Evolutionary conservation across 768 basidiomycete genomes (phyloP).

Genomic region (Pleurotus platypus): DNA sequence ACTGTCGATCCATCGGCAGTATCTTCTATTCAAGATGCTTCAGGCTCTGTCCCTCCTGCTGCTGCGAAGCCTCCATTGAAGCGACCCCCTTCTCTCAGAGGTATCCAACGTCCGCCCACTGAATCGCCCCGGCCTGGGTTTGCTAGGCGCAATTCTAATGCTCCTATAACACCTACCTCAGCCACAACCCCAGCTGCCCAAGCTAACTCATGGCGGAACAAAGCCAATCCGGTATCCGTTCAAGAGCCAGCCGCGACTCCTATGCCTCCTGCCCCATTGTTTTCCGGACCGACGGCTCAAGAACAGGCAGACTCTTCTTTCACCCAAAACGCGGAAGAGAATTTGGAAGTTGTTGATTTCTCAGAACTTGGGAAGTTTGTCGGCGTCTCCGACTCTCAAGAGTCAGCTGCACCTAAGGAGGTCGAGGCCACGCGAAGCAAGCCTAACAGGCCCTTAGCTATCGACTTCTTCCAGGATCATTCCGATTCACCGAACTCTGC

Average conservation of each 20-base stretch:
- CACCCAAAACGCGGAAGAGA: constrained; percentile 47
- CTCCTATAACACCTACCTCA: constrained; percentile 12
- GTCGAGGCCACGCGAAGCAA: constrained; percentile 16
- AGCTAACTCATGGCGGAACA: constrained; percentile 67
- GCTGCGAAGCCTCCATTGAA: constrained; percentile 16
- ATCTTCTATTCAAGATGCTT: neutral
- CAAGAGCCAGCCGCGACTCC: constrained; percentile 28
- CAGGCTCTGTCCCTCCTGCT: constrained; percentile 5
- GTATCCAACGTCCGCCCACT: constrained; percentile 20
- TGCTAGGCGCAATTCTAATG: constrained; percentile 20
- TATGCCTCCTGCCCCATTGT: constrained; percentile 14
- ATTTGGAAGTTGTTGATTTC: constrained; percentile 80
- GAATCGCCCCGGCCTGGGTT: constrained; percentile 24
- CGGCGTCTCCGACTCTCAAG: constrained; percentile 30
- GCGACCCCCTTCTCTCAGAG: constrained; percentile 31
- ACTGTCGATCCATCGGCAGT: constrained; percentile 11
- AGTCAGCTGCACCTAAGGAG: constrained; percentile 17
- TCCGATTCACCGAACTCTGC: constrained; percentile 6
- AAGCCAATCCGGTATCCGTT: constrained; percentile 29
- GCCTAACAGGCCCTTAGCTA: constrained; percentile 52
- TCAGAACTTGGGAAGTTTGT: constrained; percentile 72
- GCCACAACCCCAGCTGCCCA: constrained; percentile 30
- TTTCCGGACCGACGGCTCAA: constrained; percentile 15
- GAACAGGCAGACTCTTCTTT: constrained; percentile 40
- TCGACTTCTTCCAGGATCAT: constrained; percentile 69